These are phyloP conservation scores for Blastobotrys proliferans DNA, from an alignment of 1,139 yeast genomes.

Conservation along the genomic window DNA sequence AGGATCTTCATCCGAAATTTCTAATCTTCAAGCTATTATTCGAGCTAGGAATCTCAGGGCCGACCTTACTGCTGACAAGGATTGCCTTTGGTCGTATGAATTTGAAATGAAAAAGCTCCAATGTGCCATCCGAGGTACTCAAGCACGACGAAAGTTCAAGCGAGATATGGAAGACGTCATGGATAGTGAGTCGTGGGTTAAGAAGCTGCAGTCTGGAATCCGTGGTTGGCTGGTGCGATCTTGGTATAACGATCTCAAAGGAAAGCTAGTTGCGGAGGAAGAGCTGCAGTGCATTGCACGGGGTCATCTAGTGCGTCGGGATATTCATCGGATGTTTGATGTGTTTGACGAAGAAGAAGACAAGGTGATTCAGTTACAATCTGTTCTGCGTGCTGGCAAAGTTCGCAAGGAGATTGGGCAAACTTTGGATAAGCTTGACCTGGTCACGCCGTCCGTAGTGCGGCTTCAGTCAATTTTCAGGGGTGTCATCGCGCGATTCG, in stretches of 20 bases:
- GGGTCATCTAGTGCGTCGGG: slow-evolving; percentile 30
- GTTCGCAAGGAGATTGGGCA: slow-evolving; percentile 23
- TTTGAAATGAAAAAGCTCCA: slow-evolving; percentile 24
- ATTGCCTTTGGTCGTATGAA: slow-evolving; percentile 36
- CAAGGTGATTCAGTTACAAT: slow-evolving; percentile 26
- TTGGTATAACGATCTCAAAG: slow-evolving; percentile 20
- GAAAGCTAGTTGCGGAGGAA: slow-evolving; percentile 24
- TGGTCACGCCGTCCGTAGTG: slow-evolving; percentile 36
- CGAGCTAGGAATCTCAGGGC: slow-evolving; percentile 21
- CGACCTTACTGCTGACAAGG: slow-evolving; percentile 30
- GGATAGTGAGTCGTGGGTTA: slow-evolving; percentile 38
- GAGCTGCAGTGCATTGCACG: slow-evolving; percentile 34
- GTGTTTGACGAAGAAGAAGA: slow-evolving; percentile 19
- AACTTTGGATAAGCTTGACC: slow-evolving; percentile 23
- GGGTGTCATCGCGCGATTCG: slow-evolving; percentile 48
- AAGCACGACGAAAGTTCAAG: slow-evolving; percentile 39
- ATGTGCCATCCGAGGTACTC: slow-evolving; percentile 51
- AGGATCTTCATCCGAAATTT: slow-evolving; percentile 26
- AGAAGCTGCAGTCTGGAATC: slow-evolving; percentile 43
- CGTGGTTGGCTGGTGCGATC: slow-evolving; percentile 42
- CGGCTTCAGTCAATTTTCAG: slow-evolving; percentile 43
- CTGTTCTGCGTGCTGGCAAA: slow-evolving; percentile 29
- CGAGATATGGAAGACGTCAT: slow-evolving; percentile 41
- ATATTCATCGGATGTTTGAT: slow-evolving; percentile 13
- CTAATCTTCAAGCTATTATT: slow-evolving; percentile 37